Conservation (phyloP, 116 monocot species). For the Zostera marina region DNA sequence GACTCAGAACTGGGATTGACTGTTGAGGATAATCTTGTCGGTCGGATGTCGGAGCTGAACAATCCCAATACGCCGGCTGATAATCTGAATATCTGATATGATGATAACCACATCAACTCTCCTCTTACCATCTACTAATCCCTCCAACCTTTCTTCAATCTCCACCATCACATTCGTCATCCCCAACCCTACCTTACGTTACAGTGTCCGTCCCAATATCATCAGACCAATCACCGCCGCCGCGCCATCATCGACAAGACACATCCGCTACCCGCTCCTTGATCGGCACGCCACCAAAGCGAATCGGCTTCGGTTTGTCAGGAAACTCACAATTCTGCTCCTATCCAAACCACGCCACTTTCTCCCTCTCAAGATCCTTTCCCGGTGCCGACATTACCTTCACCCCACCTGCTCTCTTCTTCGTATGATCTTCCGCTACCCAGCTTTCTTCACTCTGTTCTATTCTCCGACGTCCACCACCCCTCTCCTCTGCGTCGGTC, state of each 20-base stretch:
- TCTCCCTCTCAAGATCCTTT: conserved; percentile 61
- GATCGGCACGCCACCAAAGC: conserved; percentile 46
- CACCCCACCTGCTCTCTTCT: conserved; percentile 32
- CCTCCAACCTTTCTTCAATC: too few relatives aligned
- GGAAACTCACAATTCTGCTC: conserved; percentile 61
- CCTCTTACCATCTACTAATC: too few relatives aligned
- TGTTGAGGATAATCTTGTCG: too few relatives aligned
- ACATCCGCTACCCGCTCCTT: conserved; percentile 33
- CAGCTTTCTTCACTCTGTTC: conserved; percentile 50
- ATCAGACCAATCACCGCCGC: conserved; percentile 6
- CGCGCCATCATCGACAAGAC: conserved; percentile 11
- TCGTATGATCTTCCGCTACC: conserved; percentile 60
- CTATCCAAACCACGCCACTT: conserved; percentile 76
- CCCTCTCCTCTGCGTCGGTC: conserved; percentile 22
- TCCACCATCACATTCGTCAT: too few relatives aligned
- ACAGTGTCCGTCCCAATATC: too few relatives aligned
- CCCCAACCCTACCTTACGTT: too few relatives aligned
- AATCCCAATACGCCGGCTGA: too few relatives aligned
- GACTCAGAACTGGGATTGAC: too few relatives aligned
- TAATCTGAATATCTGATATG: too few relatives aligned
- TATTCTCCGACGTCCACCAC: conserved; percentile 14
- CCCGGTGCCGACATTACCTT: conserved; percentile 47
- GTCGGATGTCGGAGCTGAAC: too few relatives aligned
- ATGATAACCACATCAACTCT: too few relatives aligned
- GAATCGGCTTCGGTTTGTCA: conserved; percentile 55